These are phyloP conservation scores for Apiotrichum porosum DNA, from an alignment of 1,284 basidiomycete genomes.

Conservation along the genomic window DNA sequence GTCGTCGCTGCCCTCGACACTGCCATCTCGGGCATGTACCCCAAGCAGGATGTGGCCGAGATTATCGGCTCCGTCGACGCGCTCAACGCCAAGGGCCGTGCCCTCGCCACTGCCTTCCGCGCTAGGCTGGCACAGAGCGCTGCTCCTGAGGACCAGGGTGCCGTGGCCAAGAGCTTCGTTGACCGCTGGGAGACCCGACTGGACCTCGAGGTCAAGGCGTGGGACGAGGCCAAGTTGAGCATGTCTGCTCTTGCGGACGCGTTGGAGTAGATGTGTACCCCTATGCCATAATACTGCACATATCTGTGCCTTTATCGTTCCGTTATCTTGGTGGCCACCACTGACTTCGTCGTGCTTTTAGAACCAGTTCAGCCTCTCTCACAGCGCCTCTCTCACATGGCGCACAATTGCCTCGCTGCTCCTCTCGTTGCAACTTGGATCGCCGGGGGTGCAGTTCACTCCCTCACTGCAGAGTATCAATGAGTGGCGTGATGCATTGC, in stretches of 20 bases:
- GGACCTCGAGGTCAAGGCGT: slow-evolving; percentile 22
- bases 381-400: too few species aligned
- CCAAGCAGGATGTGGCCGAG: slow-evolving; percentile 33
- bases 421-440: too few species aligned
- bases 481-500: slow-evolving; percentile 14
- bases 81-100: slow-evolving; percentile 14
- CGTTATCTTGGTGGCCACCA: too few species aligned
- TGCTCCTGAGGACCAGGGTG: slow-evolving; percentile 8
- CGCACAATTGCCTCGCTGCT: too few species aligned
- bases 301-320: too few species aligned
- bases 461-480: not conserved
- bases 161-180: slow-evolving; percentile 11
- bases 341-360: too few species aligned
- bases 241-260: slow-evolving; percentile 13
- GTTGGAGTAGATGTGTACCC: slow-evolving; percentile 18
- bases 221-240: slow-evolving; percentile 25
- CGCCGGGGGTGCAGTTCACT: not conserved
- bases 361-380: too few species aligned
- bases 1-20: slow-evolving; percentile 34
- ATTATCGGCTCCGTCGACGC: slow-evolving; percentile 22
- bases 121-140: not conserved
- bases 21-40: slow-evolving; percentile 33
- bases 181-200: slow-evolving; percentile 28
- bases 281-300: too few species aligned
- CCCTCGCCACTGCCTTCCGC: slow-evolving; percentile 8